These are phyloP conservation scores for Hirsutella thompsonii DNA, from an alignment of 2,329 filamentous ascomycete genomes.

Conservation along the genomic window DNA sequence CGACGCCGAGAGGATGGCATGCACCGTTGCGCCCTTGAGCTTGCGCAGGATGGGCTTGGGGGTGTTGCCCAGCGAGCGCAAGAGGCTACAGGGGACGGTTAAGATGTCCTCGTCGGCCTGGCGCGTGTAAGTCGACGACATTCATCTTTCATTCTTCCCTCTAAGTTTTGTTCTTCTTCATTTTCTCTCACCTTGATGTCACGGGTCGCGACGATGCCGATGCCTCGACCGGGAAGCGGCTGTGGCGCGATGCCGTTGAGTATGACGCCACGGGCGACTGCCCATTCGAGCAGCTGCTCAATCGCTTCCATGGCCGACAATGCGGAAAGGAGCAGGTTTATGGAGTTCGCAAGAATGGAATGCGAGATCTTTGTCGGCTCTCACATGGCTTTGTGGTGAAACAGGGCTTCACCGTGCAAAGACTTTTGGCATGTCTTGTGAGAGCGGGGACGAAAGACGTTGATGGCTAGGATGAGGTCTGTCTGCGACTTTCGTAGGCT, in stretches of 20 bases:
- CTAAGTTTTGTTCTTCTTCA: no score
- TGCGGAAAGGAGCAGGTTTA: no score
- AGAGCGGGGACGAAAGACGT: no score
- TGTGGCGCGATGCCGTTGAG: conserved; percentile 56
- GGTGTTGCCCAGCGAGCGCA: conserved; percentile 52
- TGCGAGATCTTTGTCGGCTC: no score
- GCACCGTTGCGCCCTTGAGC: conserved; percentile 44
- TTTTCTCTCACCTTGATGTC: conserved; percentile 43
- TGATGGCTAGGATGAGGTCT: no score
- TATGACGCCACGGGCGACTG: conserved; percentile 46
- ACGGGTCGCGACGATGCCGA: conserved; percentile 63
- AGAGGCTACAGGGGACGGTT: conserved; percentile 47
- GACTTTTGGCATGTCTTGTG: no score
- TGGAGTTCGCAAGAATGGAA: no score
- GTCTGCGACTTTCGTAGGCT: no score
- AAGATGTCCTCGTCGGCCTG: conserved; percentile 43
- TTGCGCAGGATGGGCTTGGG: conserved; percentile 36
- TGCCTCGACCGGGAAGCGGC: conserved; percentile 56
- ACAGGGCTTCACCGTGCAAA: no score
- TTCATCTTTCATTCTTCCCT: no score
- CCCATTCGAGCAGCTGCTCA: conserved; percentile 55
- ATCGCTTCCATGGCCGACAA: conserved; percentile 8
- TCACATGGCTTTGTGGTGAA: no score
- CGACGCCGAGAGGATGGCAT: conserved; percentile 60
- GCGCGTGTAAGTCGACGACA: no score